A percentile compares a stretch with the other conserved stretches of the same genome.
Conservation (phyloP, 495 filamentous ascomycete genomes). For the Penicillium waksmanii region DNA sequence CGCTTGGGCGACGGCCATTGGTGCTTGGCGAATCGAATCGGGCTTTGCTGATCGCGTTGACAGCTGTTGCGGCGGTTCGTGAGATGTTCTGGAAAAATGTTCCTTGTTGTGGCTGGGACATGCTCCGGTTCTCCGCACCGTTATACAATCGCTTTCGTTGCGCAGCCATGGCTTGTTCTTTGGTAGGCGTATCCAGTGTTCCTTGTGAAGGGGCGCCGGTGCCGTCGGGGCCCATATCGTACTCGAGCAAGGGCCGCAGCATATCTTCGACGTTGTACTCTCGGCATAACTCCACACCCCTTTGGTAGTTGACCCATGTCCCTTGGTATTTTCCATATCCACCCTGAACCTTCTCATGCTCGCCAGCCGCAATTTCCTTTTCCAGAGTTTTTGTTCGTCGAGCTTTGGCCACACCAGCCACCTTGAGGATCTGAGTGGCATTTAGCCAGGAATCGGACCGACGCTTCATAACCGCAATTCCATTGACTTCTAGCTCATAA, state of each 20-base stretch:
- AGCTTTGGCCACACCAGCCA: constrained; percentile 94
- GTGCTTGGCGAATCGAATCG: constrained; percentile 79
- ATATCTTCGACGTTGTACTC: constrained; percentile 93
- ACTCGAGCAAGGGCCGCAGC: constrained; percentile 80
- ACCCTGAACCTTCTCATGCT: constrained; percentile 97
- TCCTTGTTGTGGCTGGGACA: constrained; percentile 66
- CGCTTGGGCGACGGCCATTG: constrained; percentile 53
- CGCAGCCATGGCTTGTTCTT: constrained; percentile 98
- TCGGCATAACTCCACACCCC: constrained; percentile 88
- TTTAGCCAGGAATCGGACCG: constrained; percentile 92
- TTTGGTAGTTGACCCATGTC: constrained; percentile 92
- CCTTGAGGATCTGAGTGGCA: constrained; percentile 93
- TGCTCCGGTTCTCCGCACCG: constrained; percentile 65
- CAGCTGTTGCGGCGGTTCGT: constrained; percentile 84
- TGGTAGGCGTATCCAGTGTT: constrained; percentile 87
- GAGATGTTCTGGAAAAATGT: constrained; percentile 98
- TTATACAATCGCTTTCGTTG: constrained; percentile 90
- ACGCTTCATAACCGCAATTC: constrained; percentile 89
- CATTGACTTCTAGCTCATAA: constrained; percentile 97
- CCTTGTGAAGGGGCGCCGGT: constrained; percentile 61
- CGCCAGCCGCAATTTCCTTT: constrained; percentile 93
- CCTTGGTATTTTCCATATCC: constrained; percentile 99
- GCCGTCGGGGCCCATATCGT: constrained; percentile 83
- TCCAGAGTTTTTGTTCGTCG: constrained; percentile 96
- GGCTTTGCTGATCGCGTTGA: constrained; percentile 94